Evolutionary conservation across 441 rosid genomes (phyloP), one percentile per base, ranked within the genome.

Genomic region (Erodium chrysanthum): DNA sequence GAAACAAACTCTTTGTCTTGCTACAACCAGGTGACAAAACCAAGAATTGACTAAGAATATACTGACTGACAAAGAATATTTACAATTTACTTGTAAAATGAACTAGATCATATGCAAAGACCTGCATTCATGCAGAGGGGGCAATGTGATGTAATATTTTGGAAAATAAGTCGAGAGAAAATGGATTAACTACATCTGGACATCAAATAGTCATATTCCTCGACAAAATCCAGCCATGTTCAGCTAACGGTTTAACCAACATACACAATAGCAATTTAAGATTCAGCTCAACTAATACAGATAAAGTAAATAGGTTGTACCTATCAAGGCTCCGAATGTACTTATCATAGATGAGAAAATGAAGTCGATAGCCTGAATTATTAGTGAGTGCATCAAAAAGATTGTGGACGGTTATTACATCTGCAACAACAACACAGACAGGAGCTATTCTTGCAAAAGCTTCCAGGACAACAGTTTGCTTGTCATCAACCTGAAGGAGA

Each of bases 401-500:
- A 84, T 92, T 92, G 77, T 81, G 86, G 74, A 81, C 93, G 20
- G 91, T 89, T 59, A 91, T 84, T 56, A 84, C 71, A 83, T 92
- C 96, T 15, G 98, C 92, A 80, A 92, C 75, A 66, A 79, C 86
- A 75, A 86, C 82, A 78, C 95, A 89, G 58, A 80, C 85, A 66
- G 98, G 93, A 77, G 96, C 96, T 42, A 92, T 89, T 72, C 92
- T 84, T 21, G 86, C 88, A 81, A 92, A 92, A 61, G 96, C 96
- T 79, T 90, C 96, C 25, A 64, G 85, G 27, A 91, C 88, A 63
- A 90, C 88, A 61, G 95, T 88, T 78, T 76, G 85, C 67, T 84
- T 80, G 68, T 92, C 86, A 78, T 86, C 90, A 70, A 89, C 98
- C 97, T 91, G 71, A 66, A 63, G 69, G 58, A 67, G 22, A 65